These are phyloP conservation scores for Melocanna baccifera DNA, from an alignment of 176 grass and related monocot genomes.

Conservation along the genomic window DNA sequence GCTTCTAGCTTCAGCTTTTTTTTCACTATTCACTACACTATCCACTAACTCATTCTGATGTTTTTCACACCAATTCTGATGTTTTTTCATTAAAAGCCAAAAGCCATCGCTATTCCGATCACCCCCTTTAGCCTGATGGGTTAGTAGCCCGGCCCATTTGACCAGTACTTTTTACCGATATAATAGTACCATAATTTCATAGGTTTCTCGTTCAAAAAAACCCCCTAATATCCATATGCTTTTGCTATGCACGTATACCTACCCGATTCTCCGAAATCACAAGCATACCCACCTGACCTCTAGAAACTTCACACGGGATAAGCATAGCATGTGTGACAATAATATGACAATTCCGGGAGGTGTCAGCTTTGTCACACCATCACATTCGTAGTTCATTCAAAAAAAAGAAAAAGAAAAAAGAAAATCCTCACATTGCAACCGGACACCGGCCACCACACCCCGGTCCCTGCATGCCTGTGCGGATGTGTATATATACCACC, in stretches of 20 bases:
- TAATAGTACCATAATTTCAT: background rate
- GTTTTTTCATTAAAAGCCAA: too few species aligned
- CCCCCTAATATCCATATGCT: background rate
- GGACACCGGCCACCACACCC: background rate
- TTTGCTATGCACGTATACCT: background rate
- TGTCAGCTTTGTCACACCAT: background rate
- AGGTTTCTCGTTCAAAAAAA: too few species aligned
- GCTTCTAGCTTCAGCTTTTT: too few species aligned
- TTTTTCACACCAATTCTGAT: too few species aligned
- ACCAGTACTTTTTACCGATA: background rate
- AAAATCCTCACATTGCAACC: background rate
- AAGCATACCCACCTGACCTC: background rate
- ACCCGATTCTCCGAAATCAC: background rate
- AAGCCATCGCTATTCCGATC: too few species aligned
- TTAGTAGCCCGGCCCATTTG: too few species aligned
- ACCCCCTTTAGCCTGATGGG: too few species aligned
- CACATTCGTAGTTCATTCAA: background rate
- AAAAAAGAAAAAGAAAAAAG: background rate
- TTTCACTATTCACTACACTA: too few species aligned
- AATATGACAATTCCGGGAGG: background rate
- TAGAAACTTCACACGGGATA: background rate
- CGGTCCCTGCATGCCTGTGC: background rate
- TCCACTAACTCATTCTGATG: too few species aligned
- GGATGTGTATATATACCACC: conserved; percentile 37
- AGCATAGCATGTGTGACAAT: background rate